Evolutionary conservation across 345 rosid genomes (phyloP).

Genomic region (Lumnitzera racemosa): DNA sequence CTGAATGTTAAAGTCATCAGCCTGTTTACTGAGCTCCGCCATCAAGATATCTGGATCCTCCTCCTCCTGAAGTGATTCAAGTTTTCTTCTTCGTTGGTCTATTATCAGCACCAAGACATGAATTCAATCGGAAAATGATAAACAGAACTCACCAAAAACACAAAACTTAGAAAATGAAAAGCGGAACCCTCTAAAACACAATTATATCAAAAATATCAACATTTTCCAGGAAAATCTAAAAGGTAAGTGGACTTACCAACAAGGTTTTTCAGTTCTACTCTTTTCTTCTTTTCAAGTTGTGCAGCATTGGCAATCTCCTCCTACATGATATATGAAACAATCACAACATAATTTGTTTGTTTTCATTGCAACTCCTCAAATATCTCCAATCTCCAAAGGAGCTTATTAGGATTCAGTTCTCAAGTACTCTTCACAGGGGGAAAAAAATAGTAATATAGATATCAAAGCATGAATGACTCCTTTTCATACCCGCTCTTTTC

Average conservation of each 20-base stretch:
- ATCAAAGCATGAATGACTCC: conserved; percentile 1
- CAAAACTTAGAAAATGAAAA: background rate
- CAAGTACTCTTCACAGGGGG: background rate
- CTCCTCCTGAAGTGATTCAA: conserved; percentile 54
- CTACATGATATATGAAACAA: conserved; percentile 18
- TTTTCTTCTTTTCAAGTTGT: conserved; percentile 37
- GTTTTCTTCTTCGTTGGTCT: conserved; percentile 59
- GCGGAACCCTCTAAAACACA: background rate
- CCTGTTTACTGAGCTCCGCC: conserved; percentile 55
- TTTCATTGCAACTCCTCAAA: too few relatives aligned
- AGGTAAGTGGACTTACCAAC: conserved; percentile 30
- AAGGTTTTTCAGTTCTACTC: conserved; percentile 43
- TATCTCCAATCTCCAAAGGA: too few relatives aligned
- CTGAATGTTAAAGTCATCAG: conserved; percentile 37
- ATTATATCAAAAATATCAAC: background rate
- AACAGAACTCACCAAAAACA: background rate
- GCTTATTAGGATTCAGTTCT: too few relatives aligned
- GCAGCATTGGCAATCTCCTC: conserved; percentile 49
- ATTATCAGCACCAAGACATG: background rate
- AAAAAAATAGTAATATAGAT: background rate
- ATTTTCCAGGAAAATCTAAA: background rate
- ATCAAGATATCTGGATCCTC: conserved; percentile 55
- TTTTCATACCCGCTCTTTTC: conserved; percentile 54
- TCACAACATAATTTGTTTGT: background rate
- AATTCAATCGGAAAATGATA: background rate